Conservation (phyloP, 495 filamentous ascomycete genomes). For the Hypomontagnella monticulosa region DNA sequence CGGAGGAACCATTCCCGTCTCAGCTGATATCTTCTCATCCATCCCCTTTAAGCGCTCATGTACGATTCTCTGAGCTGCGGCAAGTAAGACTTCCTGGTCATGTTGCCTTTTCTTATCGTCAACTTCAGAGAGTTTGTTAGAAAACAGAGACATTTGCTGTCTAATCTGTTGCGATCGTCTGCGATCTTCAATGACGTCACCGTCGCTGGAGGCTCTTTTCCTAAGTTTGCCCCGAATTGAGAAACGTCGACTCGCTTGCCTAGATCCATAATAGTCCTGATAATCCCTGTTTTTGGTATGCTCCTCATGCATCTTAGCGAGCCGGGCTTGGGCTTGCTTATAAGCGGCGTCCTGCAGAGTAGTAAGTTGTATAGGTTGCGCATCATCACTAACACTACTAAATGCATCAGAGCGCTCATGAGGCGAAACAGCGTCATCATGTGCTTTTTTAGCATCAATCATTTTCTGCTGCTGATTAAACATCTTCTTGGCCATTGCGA, state of each 20-base stretch:
- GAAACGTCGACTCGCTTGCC: constrained; percentile 56
- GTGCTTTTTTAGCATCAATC: constrained; percentile 56
- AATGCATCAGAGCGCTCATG: constrained; percentile 41
- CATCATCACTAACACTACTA: constrained; percentile 47
- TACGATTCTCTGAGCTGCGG: constrained; percentile 85
- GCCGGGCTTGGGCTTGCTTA: constrained; percentile 81
- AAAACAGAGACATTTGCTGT: constrained; percentile 81
- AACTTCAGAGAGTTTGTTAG: constrained; percentile 70
- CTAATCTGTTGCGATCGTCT: constrained; percentile 75
- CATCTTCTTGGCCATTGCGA: constrained; percentile 90
- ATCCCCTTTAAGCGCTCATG: constrained; percentile 77
- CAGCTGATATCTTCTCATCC: constrained; percentile 78
- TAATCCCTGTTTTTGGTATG: constrained; percentile 65
- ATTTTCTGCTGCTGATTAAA: constrained; percentile 71
- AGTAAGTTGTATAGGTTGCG: constrained; percentile 55
- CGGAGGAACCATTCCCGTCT: constrained; percentile 79
- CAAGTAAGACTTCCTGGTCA: constrained; percentile 79
- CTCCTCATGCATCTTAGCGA: constrained; percentile 81
- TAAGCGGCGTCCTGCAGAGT: constrained; percentile 85
- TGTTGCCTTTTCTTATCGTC: constrained; percentile 77
- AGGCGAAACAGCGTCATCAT: constrained; percentile 42
- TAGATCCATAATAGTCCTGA: constrained; percentile 77
- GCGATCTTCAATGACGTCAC: constrained; percentile 69
- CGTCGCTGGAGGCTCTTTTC: constrained; percentile 75
- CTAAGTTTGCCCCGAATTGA: constrained; percentile 64